Base-by-base conservation (phyloP, 2,329 filamentous ascomycete species). In the Pseudocercospora fuligena region DNA sequence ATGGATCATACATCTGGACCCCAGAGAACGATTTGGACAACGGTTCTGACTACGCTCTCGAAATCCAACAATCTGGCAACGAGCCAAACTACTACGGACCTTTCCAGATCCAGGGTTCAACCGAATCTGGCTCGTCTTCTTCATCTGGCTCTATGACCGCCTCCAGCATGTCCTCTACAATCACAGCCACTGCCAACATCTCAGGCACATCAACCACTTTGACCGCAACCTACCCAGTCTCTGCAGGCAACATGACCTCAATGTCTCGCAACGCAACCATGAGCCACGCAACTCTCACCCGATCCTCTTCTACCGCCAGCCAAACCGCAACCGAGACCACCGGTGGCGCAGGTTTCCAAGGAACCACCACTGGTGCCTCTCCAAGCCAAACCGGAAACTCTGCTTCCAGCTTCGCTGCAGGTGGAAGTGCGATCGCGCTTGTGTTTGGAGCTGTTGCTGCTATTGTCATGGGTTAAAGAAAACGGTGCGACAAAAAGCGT, bases 31-130 rank as follows among this genome's bases (percentile, higher is more conserved):
- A 73, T 46, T 78, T 88, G 29, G 72, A 76, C 53, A 76, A 81
- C 68, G 82, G 78, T 64, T 59, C 51, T 29, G 80, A 87, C 78
- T 89, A 89, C 73, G 87, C 88, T 63, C 82, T 89, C 65, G 78
- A 88, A 76, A 88, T 90, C 78, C 75, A 73, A 14, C 87, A 88
- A 74, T 23, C 14, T 21, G 83, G 80, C 66, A 78, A 77, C 56
- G 69, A 79, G 58, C 73, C 80, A 75, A 89, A 89, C 80, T 89
- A 88, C 80, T 85, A 82, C 54, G 84, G 82, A 53, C 82, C 81
- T 31, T 81, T 89, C 75, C 73, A 74, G 33, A 74, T 87, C 54
- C 76, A 78, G 40, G 81, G 81, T 47, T 58, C 56, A 2, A 58
- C 56, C 31, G 71, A 70, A 46, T 60, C 53, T 19, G 67, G 62